Evolutionary conservation across 768 basidiomycete species (phyloP).

Genomic region (Tricholomella constricta): DNA sequence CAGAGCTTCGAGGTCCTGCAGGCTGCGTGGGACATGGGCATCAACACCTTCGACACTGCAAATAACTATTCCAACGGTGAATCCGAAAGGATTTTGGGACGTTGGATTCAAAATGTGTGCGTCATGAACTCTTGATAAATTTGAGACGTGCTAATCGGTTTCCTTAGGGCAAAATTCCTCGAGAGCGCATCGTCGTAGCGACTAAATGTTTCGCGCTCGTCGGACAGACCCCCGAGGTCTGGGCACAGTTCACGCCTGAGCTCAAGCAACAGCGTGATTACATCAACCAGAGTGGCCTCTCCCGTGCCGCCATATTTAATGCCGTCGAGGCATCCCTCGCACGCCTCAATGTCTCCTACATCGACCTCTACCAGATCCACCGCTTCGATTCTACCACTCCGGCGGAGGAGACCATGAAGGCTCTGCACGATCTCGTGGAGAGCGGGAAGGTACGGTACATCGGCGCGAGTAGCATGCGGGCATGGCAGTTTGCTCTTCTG

Average conservation of each 20-base stretch:
- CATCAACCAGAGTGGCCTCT: conserved; percentile 18
- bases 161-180: conserved; percentile 13
- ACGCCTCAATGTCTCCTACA: conserved; percentile 29
- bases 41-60: conserved; percentile 3
- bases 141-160: not conserved
- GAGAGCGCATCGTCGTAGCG: conserved; percentile 14
- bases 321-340: conserved; percentile 29
- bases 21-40: not conserved
- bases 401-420: conserved; percentile 45
- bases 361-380: conserved; percentile 43
- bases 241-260: not conserved
- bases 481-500: conserved; percentile 47
- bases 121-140: no score
- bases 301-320: conserved; percentile 31
- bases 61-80: conserved; percentile 9
- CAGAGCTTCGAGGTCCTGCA: not conserved
- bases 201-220: conserved; percentile 16
- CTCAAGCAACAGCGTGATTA: conserved; percentile 15
- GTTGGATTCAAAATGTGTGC: not conserved
- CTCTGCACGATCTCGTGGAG: conserved; percentile 45
- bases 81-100: conserved; percentile 8
- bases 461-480: conserved; percentile 45
- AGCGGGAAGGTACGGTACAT: conserved; percentile 48
- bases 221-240: conserved; percentile 1
- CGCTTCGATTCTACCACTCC: conserved; percentile 36